Evolutionary conservation across 1,284 basidiomycete genomes (phyloP), one percentile per base, ranked within the genome.

Genomic region (Caloboletus firmus): DNA sequence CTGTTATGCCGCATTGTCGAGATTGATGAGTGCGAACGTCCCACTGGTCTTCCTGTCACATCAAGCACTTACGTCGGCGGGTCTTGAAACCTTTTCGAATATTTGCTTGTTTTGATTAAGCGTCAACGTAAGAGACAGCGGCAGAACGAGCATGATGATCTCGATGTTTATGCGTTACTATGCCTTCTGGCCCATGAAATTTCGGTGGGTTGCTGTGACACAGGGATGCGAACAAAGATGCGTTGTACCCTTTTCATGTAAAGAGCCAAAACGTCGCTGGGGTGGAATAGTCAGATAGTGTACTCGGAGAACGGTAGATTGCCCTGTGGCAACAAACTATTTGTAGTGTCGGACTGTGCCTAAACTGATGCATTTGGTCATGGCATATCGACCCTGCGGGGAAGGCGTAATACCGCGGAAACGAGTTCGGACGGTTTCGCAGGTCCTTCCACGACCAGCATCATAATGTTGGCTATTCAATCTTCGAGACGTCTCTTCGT

Each of bases 361-460:
- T 18, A 28, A 10, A 13, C 11, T 5, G 26, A 26, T 26, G 20
- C 2, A 5, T 26, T 22, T 32, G 44, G 11, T n/a, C 45, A 40
- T 9, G 54, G 36, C 15, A 37, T 37, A 24, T 20, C 31, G 52
- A 39, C 54, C 57, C 45, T 59, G 49, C 28, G 39, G 46, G 37
- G 10, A 55, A 42, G 35, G 18, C 53, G 58, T 47, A 11, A 51
- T 17, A 40, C 28, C 32, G 15, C 41, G 54, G 54, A 46, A 54
- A 32, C 15, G 20, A 28, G 24, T 46, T 9, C 30, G 41, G 7
- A 18, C 30, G 31, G 5, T 8, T 15, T 31, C 49, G 35, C 37
- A 44, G 6, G 37, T 48, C 32, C 31, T 24, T 42, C 42, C 40
- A 56, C 39, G 49, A 59, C 52, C 40, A 51, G 17, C 50, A 60